Percentiles rank a stretch among this genome's conserved stretches.
Conservation (phyloP, 75 land plant genomes). For the Gnetum montanum region DNA sequence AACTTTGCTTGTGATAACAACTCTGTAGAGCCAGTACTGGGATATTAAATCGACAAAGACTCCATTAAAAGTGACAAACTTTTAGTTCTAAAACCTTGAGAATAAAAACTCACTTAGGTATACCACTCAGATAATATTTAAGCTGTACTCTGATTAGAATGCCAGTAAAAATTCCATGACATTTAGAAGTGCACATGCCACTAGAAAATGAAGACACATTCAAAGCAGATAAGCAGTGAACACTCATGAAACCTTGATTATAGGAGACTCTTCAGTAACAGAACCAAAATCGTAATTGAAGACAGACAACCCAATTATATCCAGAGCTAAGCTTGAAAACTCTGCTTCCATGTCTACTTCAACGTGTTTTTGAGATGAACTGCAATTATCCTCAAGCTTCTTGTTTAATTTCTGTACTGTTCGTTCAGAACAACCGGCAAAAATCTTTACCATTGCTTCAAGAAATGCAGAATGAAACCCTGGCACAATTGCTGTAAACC, state of each 20-base stretch:
- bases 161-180: no score
- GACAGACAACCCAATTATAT: slow-evolving; percentile 90
- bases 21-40: no score
- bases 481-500: slow-evolving; percentile 77
- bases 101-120: no score
- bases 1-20: no score
- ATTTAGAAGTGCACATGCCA: slow-evolving; percentile 86
- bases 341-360: slow-evolving; percentile 94
- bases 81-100: no score
- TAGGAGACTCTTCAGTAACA: slow-evolving; percentile 89
- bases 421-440: slow-evolving; percentile 66
- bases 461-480: slow-evolving; percentile 86
- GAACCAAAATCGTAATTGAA: slow-evolving; percentile 99
- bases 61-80: no score
- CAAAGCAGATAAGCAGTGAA: no score
- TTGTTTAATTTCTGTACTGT: slow-evolving; percentile 55
- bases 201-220: slow-evolving; percentile 75
- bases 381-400: slow-evolving; percentile 24
- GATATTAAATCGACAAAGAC: no score
- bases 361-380: slow-evolving; percentile 22
- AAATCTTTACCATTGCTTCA: slow-evolving; percentile 86
- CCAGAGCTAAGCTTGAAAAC: slow-evolving; percentile 91
- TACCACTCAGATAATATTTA: no score
- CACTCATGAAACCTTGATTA: slow-evolving; percentile 80
- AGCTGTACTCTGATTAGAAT: no score